Base-by-base conservation (phyloP, 192 early-diverging fungal species). In the Spinellus fusiger region DNA sequence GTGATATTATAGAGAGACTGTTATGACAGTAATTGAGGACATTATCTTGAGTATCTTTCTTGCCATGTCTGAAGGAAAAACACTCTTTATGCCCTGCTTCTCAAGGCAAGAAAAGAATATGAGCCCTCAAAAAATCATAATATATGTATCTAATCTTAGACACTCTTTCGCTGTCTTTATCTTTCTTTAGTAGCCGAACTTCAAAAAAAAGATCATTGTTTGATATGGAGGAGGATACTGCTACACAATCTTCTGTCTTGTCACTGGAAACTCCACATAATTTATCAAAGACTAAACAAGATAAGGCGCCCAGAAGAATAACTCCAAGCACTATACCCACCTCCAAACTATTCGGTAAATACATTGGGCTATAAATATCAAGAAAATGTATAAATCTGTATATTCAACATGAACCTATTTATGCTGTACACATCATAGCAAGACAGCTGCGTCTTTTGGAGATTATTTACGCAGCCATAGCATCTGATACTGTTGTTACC, bases 401-500 rank as follows among this genome's bases (percentile, higher is more conserved):
- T 44, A 44, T 44, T 5, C 3, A n/a, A n/a, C 40, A 5, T 44
- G 13, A 6, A 44, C 18, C 5, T 37, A 37, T 9, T n/a, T n/a
- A n/a, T 37, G 5, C 35, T 37, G 5, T 37, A 9, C 13, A 37
- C 5, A 37, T 9, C 13, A 5, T 44, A 71, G 63, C 69, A 34
- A 62, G 69, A 0, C 65, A 65, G 13, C 15, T 71, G 0, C 51
- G 51, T 16, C 52, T 71, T 20, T 38, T 71, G 34, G 63, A 71
- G 46, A 61, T 56, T 4, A 56, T 71, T 53, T 71, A 71, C 35
- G 62, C 59, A 25, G 62, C 69, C 4, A 32, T 71, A 23, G 56
- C 52, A 12, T 44, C 46, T 34, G 54, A 65, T 49, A 49, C 60
- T 8, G 37, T 71, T 0, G 29, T 71, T n/a, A 71, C 69, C 6